These are phyloP conservation scores for Lycium ferocissimum DNA, from an alignment of 257 asterid genomes.

Conservation along the genomic window DNA sequence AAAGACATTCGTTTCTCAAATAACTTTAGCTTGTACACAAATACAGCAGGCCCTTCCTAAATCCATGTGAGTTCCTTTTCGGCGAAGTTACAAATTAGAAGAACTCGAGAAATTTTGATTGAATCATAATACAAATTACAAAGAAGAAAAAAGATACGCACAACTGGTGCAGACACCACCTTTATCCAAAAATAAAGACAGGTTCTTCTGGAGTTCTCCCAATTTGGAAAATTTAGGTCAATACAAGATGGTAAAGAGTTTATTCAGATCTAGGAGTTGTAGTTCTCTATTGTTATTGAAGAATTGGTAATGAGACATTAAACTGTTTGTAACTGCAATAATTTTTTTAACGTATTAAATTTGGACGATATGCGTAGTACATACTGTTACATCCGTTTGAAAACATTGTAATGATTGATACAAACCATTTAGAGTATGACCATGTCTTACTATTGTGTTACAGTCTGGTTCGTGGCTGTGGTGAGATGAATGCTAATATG, in stretches of 20 bases:
- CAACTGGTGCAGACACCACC: not conserved
- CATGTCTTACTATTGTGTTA: not conserved
- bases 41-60: too few species aligned
- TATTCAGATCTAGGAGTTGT: not conserved
- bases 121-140: too few species aligned
- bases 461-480: not conserved
- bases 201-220: not conserved
- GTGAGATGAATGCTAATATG: constrained; percentile 14
- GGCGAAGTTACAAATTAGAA: too few species aligned
- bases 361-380: not conserved
- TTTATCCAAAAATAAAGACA: not conserved
- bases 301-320: not conserved
- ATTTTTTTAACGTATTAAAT: constrained; percentile 4
- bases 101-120: too few species aligned
- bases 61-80: too few species aligned
- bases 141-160: not conserved
- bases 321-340: not conserved
- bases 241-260: not conserved
- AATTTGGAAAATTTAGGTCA: not conserved
- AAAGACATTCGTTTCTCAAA: too few species aligned
- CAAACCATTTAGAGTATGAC: not conserved
- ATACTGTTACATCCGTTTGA: not conserved
- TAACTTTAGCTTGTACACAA: too few species aligned
- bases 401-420: not conserved
- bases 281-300: not conserved